Conservation (phyloP, 2,329 filamentous ascomycete genomes). For the Onygenales sp. region DNA sequence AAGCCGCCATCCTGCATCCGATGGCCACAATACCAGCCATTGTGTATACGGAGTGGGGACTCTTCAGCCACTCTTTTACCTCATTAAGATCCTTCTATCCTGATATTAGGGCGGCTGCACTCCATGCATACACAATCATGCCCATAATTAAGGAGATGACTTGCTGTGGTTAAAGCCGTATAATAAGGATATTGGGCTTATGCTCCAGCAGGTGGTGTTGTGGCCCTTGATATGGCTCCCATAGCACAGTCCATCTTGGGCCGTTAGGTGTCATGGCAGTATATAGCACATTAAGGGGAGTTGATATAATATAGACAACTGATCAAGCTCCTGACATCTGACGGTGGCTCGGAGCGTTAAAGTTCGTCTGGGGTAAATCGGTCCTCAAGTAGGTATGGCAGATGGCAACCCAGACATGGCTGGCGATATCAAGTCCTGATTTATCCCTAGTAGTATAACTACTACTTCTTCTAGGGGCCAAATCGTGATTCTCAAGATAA, state of each 20-base stretch:
- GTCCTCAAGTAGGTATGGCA: too few species aligned
- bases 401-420: too few species aligned
- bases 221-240: neutral
- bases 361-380: too few species aligned
- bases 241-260: neutral
- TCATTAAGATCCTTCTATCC: slow-evolving; percentile 2
- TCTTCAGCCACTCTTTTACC: neutral
- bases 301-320: too few species aligned
- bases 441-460: too few species aligned
- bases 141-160: neutral
- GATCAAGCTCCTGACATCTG: too few species aligned
- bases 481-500: too few species aligned
- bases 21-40: neutral
- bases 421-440: too few species aligned
- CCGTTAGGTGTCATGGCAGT: neutral
- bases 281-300: neutral
- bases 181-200: neutral
- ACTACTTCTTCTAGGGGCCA: too few species aligned
- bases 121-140: neutral
- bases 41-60: neutral
- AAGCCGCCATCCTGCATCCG: neutral
- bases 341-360: too few species aligned
- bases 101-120: neutral
- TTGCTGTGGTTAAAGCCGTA: neutral
- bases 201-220: neutral